Evolutionary conservation across 2,329 filamentous ascomycete species (phyloP).

Genomic region (Fusarium metavorans): DNA sequence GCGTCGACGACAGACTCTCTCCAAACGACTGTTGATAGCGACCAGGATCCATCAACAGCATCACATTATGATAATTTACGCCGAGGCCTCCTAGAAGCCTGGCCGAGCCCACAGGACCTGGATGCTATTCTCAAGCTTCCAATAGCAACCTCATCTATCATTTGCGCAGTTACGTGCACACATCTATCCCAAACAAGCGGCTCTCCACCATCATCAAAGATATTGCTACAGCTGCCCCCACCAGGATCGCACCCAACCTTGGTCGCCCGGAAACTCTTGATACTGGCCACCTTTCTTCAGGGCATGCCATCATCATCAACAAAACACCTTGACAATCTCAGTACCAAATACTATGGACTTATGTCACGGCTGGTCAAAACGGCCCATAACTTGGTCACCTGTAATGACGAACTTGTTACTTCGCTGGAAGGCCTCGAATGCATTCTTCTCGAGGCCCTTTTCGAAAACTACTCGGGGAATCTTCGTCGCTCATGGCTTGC

Average conservation of each 20-base stretch:
- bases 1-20: background rate
- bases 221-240: constrained; percentile 46
- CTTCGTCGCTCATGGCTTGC: constrained; percentile 60
- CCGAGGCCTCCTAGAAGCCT: constrained; percentile 49
- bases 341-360: constrained; percentile 28
- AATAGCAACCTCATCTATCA: constrained; percentile 46
- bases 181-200: constrained; percentile 24
- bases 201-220: constrained; percentile 34
- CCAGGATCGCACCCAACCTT: constrained; percentile 53
- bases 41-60: background rate
- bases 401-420: constrained; percentile 58
- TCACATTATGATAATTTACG: constrained; percentile 43
- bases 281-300: constrained; percentile 54
- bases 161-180: constrained; percentile 52
- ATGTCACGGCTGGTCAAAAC: constrained; percentile 45
- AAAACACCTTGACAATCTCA: constrained; percentile 12
- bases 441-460: constrained; percentile 61
- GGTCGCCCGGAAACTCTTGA: constrained; percentile 56
- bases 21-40: too few species aligned
- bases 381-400: constrained; percentile 54
- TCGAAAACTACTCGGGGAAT: constrained; percentile 60
- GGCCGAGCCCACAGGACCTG: constrained; percentile 55
- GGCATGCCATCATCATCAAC: constrained; percentile 30
- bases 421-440: constrained; percentile 63
- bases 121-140: constrained; percentile 50